Evolutionary conservation across 495 filamentous ascomycete genomes (phyloP).

Genomic region (Cercophora scortea): DNA sequence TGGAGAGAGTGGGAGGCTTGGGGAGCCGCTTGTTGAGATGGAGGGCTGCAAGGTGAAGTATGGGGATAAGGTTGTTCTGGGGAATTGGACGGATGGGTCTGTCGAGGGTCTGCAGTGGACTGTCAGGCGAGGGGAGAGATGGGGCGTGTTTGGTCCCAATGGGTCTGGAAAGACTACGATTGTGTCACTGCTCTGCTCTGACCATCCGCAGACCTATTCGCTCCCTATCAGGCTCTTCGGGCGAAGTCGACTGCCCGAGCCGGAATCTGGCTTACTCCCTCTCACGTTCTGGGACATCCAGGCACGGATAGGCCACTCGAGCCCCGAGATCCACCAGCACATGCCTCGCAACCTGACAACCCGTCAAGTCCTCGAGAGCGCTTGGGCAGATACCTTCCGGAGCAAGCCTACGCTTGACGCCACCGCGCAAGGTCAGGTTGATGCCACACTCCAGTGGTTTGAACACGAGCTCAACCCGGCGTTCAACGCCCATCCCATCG

Average conservation of each 20-base stretch:
- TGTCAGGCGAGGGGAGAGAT: constrained; percentile 73
- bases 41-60: constrained; percentile 72
- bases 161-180: constrained; percentile 90
- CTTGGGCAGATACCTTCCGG: constrained; percentile 83
- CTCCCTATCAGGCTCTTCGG: constrained; percentile 81
- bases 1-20: too few species aligned
- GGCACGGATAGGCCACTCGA: constrained; percentile 80
- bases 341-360: constrained; percentile 76
- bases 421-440: constrained; percentile 47
- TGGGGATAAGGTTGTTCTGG: constrained; percentile 65
- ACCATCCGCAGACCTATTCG: constrained; percentile 91
- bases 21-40: constrained; percentile 77
- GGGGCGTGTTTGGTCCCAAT: constrained; percentile 89
- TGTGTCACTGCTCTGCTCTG: constrained; percentile 83
- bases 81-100: constrained; percentile 59
- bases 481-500: neutral
- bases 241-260: constrained; percentile 65
- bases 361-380: constrained; percentile 67
- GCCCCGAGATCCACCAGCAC: constrained; percentile 87
- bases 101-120: constrained; percentile 70
- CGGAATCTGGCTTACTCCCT: constrained; percentile 53
- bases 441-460: constrained; percentile 65
- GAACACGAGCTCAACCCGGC: constrained; percentile 59
- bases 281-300: constrained; percentile 91
- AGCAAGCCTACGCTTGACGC: constrained; percentile 54